phyloP scores from a whole-genome alignment of 2,329 filamentous ascomycete genomes.

The Phyllosticta citribraziliensis region DNA sequence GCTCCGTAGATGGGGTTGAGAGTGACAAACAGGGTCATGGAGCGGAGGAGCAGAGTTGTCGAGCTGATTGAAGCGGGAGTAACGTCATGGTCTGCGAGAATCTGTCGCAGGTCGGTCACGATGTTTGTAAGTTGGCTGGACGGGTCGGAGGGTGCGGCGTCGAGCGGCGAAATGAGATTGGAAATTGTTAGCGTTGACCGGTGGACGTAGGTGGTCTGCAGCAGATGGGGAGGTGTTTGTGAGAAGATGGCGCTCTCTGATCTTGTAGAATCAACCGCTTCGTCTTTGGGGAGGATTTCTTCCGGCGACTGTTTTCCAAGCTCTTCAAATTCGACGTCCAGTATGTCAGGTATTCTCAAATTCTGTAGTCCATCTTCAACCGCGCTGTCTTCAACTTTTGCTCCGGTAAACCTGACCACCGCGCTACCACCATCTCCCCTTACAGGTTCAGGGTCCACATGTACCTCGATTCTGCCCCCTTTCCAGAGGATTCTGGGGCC shows the following conservation, averaged over 20 bases:
- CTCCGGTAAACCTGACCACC: conserved; percentile 56
- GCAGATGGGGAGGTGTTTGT: not conserved
- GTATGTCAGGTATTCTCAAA: conserved; percentile 51
- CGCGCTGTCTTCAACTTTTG: conserved; percentile 43
- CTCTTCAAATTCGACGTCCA: conserved; percentile 53
- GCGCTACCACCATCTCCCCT: conserved; percentile 66
- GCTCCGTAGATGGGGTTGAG: conserved; percentile 69
- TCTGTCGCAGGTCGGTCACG: conserved; percentile 24
- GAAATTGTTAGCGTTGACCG: conserved; percentile 40
- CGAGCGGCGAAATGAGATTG: conserved; percentile 16
- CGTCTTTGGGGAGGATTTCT: not conserved
- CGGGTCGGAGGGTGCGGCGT: conserved; percentile 6
- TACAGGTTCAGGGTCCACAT: conserved; percentile 47
- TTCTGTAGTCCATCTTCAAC: conserved; percentile 16
- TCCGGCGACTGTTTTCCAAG: conserved; percentile 14
- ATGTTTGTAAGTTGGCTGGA: conserved; percentile 29
- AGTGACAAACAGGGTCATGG: conserved; percentile 67
- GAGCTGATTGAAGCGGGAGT: conserved; percentile 23
- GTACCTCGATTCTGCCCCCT: conserved; percentile 55
- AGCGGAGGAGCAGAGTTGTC: conserved; percentile 59
- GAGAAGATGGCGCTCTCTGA: conserved; percentile 1
- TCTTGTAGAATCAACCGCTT: conserved; percentile 10
- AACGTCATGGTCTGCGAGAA: conserved; percentile 20
- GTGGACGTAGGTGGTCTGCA: not conserved
- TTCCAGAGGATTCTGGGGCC: conserved; percentile 68